Evolutionary conservation across 2,329 filamentous ascomycete species (phyloP).

Genomic region (Lecanicillium sp.): DNA sequence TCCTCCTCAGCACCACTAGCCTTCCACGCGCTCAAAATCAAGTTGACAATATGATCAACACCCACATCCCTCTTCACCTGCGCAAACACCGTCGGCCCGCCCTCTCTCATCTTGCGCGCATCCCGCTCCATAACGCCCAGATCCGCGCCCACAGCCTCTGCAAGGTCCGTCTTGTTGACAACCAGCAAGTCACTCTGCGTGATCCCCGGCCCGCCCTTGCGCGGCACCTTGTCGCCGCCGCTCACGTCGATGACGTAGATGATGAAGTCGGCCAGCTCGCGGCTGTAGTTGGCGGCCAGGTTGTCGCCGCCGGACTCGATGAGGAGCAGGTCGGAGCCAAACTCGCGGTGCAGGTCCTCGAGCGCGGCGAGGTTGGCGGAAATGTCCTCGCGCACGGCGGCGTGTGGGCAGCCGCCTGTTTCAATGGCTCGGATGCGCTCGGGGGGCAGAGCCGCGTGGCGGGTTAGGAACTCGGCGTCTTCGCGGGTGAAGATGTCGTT

Average conservation of each 20-base stretch:
- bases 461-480: conserved; percentile 94
- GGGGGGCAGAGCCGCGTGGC: conserved; percentile 73
- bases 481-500: conserved; percentile 99
- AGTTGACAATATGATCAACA: conserved; percentile 75
- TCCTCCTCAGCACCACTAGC: conserved; percentile 69
- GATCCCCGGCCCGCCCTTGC: conserved; percentile 94
- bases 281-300: conserved; percentile 89
- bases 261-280: conserved; percentile 94
- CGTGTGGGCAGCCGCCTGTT: conserved; percentile 94
- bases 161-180: conserved; percentile 96
- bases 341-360: conserved; percentile 76
- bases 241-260: conserved; percentile 98
- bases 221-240: conserved; percentile 91
- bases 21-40: conserved; percentile 90
- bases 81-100: conserved; percentile 89
- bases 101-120: conserved; percentile 88
- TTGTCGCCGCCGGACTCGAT: conserved; percentile 97
- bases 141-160: conserved; percentile 84
- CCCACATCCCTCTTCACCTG: conserved; percentile 91
- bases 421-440: conserved; percentile 89
- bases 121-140: conserved; percentile 90
- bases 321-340: conserved; percentile 73
- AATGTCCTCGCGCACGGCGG: conserved; percentile 95
- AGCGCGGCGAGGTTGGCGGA: conserved; percentile 86
- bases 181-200: conserved; percentile 91